Conservation (phyloP, 2,329 filamentous ascomycete genomes). For the Calonectria montana region DNA sequence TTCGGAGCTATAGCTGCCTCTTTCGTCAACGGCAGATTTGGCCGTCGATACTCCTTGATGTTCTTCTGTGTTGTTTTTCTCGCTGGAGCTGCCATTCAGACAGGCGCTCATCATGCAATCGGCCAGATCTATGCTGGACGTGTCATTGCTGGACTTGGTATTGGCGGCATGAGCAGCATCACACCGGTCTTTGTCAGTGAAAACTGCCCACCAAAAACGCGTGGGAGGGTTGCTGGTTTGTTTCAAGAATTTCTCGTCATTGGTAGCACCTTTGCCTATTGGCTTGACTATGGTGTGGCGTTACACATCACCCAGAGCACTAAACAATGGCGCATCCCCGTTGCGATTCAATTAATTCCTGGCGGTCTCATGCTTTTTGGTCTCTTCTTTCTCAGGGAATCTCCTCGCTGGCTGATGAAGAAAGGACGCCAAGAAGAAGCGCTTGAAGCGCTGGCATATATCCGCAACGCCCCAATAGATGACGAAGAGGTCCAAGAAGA, state of each 20-base stretch:
- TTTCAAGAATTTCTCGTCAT: conserved; percentile 38
- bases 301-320: conserved; percentile 23
- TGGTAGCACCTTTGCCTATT: conserved; percentile 33
- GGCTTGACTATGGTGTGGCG: conserved; percentile 30
- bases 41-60: conserved; percentile 34
- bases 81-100: conserved; percentile 31
- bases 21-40: conserved; percentile 31
- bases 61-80: conserved; percentile 33
- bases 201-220: conserved; percentile 30
- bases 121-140: conserved; percentile 38
- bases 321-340: conserved; percentile 28
- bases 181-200: conserved; percentile 39
- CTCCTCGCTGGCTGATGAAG: conserved; percentile 35
- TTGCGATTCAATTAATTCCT: conserved; percentile 21
- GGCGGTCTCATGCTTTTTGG: conserved; percentile 10
- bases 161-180: conserved; percentile 40
- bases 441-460: conserved; percentile 12
- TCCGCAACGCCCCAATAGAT: neutral
- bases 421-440: conserved; percentile 33
- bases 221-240: conserved; percentile 36
- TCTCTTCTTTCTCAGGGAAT: conserved; percentile 26
- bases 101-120: conserved; percentile 28
- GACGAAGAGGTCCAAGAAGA: conserved; percentile 1
- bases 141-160: conserved; percentile 37
- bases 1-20: conserved; percentile 36